A percentile compares a stretch with the other conserved stretches of the same genome.
phyloP scores from a whole-genome alignment of 2,329 filamentous ascomycete genomes.

The Dothistroma pini region DNA sequence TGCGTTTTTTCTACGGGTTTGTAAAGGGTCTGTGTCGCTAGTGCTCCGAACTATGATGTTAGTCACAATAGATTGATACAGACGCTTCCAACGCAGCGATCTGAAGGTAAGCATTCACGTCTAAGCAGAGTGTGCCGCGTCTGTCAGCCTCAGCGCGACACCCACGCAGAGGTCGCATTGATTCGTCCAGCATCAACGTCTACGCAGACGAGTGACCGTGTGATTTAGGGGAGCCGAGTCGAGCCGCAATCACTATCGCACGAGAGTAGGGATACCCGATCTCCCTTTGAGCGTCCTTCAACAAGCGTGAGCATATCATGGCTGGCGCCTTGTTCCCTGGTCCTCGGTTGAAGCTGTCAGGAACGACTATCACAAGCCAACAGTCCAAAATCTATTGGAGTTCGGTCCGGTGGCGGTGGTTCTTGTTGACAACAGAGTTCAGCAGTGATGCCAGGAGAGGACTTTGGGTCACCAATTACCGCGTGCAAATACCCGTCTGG shows the following conservation, averaged over 20 bases:
- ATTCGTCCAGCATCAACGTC: neutral
- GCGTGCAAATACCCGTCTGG: neutral
- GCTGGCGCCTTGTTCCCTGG: neutral
- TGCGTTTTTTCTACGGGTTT: too few relatives aligned
- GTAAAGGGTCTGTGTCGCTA: too few relatives aligned
- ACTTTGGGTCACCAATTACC: neutral
- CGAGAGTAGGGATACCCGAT: neutral
- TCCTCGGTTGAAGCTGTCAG: neutral
- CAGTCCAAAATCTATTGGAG: neutral
- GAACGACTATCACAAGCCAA: neutral
- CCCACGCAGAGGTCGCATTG: neutral
- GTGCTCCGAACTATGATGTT: too few relatives aligned
- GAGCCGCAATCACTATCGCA: neutral
- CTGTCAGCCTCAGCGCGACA: neutral
- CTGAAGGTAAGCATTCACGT: neutral
- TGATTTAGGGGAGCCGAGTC: neutral
- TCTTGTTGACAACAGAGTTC: neutral
- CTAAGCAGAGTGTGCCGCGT: too few relatives aligned
- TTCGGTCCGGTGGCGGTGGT: too few relatives aligned
- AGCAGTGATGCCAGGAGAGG: neutral
- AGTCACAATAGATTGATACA: neutral
- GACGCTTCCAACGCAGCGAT: neutral
- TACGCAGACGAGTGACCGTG: neutral
- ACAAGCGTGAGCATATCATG: neutral
- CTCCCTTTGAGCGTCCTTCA: neutral